Conservation (phyloP, 2,329 filamentous ascomycete species). For the Penicillium sp. region DNA sequence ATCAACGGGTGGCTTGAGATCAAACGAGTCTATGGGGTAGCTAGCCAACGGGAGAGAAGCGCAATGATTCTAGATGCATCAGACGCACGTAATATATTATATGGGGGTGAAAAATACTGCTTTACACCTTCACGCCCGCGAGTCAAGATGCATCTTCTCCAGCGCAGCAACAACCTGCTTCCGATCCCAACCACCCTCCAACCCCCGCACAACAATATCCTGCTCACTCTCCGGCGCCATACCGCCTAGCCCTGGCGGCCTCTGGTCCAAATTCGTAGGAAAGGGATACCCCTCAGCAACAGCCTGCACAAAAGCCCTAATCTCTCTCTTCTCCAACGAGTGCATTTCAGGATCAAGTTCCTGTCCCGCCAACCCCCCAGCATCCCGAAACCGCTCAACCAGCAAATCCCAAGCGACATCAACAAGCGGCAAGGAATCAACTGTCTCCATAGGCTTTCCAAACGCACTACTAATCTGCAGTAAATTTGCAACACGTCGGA, state of each 20-base stretch:
- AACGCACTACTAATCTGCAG: conserved; percentile 62
- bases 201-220: conserved; percentile 47
- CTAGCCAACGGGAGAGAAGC: background rate
- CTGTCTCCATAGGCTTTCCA: conserved; percentile 62
- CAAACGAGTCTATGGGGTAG: background rate
- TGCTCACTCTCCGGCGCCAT: conserved; percentile 63
- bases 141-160: conserved; percentile 38
- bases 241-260: conserved; percentile 54
- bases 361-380: conserved; percentile 19
- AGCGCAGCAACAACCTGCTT: conserved; percentile 45
- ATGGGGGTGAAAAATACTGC: background rate
- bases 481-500: conserved; percentile 59
- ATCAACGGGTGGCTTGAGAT: conserved; percentile 3
- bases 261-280: conserved; percentile 59
- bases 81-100: background rate
- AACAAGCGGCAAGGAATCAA: conserved; percentile 55
- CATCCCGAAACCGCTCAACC: conserved; percentile 48
- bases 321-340: conserved; percentile 33
- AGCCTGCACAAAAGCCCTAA: conserved; percentile 51
- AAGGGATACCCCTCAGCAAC: conserved; percentile 61
- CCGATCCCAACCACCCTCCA: conserved; percentile 44
- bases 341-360: conserved; percentile 12
- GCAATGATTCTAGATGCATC: background rate
- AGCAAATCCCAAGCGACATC: conserved; percentile 54
- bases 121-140: conserved; percentile 13